Conservation (phyloP, 192 early-diverging fungal species). For the Funneliformis mosseae region DNA sequence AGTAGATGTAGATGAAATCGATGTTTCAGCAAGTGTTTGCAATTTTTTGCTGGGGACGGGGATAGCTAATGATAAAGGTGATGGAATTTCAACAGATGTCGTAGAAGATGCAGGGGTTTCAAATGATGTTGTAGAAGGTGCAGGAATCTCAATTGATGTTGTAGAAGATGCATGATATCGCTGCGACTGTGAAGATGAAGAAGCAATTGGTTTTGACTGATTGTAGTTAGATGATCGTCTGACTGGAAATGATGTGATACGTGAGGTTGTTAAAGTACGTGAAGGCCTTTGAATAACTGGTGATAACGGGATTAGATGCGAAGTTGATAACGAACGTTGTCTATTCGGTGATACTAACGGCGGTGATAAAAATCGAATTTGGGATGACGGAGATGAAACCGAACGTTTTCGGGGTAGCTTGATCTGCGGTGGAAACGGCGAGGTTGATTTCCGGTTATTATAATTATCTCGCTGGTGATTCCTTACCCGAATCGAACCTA, state of each 20-base stretch:
- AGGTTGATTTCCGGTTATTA: background rate
- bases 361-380: conserved; percentile 3
- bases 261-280: background rate
- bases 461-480: background rate
- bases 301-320: background rate
- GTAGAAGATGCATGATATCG: too few relatives aligned
- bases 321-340: background rate
- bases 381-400: background rate
- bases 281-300: background rate
- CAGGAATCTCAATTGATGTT: background rate
- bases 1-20: background rate
- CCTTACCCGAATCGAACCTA: conserved; percentile 19
- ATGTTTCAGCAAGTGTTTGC: background rate
- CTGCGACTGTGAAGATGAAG: background rate
- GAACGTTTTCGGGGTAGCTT: background rate
- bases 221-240: background rate
- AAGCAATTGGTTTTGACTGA: background rate
- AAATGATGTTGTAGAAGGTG: background rate
- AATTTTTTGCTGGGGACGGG: background rate
- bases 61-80: background rate
- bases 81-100: too few relatives aligned
- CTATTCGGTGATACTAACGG: background rate
- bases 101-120: too few relatives aligned
- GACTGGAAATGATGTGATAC: too few relatives aligned
- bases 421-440: background rate